phyloP scores from a whole-genome alignment of 148 eudicot genomes.

The Amaranthus cruentus region DNA sequence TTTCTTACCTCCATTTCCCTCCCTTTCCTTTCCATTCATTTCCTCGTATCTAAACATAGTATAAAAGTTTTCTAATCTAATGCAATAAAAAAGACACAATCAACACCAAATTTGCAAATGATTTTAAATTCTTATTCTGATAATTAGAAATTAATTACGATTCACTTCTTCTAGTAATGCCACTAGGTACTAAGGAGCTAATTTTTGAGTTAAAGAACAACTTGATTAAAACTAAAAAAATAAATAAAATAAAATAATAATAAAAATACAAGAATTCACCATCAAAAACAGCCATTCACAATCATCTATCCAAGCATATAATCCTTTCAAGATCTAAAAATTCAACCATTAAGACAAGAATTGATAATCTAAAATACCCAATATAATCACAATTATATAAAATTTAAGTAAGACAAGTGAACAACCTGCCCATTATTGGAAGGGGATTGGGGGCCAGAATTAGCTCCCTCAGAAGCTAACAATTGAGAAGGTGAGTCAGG shows the following conservation, averaged over 20 bases:
- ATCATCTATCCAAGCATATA: not conserved
- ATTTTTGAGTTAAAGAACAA: too few relatives aligned
- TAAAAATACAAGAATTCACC: not conserved
- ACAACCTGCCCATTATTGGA: conserved; percentile 29
- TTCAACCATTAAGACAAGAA: not conserved
- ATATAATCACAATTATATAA: not conserved
- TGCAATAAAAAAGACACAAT: too few relatives aligned
- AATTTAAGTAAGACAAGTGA: not conserved
- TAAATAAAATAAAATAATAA: too few relatives aligned
- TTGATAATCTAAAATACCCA: not conserved
- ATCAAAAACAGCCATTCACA: not conserved
- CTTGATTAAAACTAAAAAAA: not conserved
- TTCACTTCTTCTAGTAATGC: too few relatives aligned
- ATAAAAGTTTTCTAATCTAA: too few relatives aligned
- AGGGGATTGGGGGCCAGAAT: conserved; percentile 22
- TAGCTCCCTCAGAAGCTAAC: conserved; percentile 9
- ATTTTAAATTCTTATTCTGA: too few relatives aligned
- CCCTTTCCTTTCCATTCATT: too few relatives aligned
- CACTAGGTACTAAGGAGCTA: too few relatives aligned
- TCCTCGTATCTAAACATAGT: too few relatives aligned
- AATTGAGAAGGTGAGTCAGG: conserved; percentile 17
- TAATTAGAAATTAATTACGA: too few relatives aligned
- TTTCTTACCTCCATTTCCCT: too few relatives aligned
- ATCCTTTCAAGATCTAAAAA: not conserved
- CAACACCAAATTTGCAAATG: too few relatives aligned